These are phyloP conservation scores for Fusarium dimerum DNA, from an alignment of 2,329 filamentous ascomycete genomes.

Conservation along the genomic window DNA sequence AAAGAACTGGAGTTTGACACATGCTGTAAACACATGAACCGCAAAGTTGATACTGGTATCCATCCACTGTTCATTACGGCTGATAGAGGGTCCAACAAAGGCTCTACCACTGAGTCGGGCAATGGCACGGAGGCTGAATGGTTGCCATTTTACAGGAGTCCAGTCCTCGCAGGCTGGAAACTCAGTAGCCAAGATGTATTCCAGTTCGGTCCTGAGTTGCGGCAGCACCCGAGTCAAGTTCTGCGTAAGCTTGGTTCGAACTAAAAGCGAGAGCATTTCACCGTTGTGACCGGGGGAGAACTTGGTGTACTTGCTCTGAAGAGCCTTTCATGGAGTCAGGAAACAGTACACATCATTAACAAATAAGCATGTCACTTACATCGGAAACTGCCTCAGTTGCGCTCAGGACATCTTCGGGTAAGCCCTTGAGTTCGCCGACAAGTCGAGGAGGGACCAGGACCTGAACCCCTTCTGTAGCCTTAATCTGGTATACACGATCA, in stretches of 20 bases:
- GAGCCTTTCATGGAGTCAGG: conserved; percentile 37
- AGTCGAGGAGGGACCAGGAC: conserved; percentile 48
- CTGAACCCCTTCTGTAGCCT: conserved; percentile 51
- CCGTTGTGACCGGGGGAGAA: conserved; percentile 49
- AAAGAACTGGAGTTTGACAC: conserved; percentile 53
- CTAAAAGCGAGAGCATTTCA: conserved; percentile 44
- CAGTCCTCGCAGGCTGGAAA: conserved; percentile 55
- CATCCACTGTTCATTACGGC: conserved; percentile 56
- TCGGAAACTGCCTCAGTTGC: conserved; percentile 50
- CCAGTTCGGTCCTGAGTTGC: conserved; percentile 48
- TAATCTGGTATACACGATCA: conserved; percentile 52
- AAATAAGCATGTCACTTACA: conserved; percentile 29
- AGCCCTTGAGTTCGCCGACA: conserved; percentile 47
- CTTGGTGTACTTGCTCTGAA: conserved; percentile 53
- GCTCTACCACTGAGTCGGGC: conserved; percentile 55
- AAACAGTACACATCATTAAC: background rate
- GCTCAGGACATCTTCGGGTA: conserved; percentile 51
- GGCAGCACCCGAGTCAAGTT: conserved; percentile 49
- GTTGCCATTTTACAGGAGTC: conserved; percentile 55
- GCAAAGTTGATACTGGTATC: conserved; percentile 52
- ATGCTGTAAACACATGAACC: conserved; percentile 48
- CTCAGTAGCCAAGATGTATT: conserved; percentile 47
- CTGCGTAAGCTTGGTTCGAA: conserved; percentile 50
- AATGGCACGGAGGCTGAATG: conserved; percentile 52
- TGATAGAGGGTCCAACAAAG: conserved; percentile 53